phyloP scores from a whole-genome alignment of 2,329 filamentous ascomycete species.

The Colletotrichum spinosum region DNA sequence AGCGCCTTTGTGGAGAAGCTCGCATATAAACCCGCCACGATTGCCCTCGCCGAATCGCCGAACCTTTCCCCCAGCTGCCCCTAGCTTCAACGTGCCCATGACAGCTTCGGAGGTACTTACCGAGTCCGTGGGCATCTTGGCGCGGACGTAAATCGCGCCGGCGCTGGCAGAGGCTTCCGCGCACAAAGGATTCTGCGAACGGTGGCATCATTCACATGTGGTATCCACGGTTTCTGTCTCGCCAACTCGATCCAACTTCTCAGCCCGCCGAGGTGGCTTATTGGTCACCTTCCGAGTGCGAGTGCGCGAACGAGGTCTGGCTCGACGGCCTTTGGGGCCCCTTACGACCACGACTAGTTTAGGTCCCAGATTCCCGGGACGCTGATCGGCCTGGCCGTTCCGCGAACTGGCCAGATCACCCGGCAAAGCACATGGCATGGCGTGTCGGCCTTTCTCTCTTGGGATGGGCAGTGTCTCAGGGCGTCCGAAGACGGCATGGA shows the following conservation, averaged over 20 bases:
- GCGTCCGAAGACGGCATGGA: constrained; percentile 3
- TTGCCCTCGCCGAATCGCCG: no score
- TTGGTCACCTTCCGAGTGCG: constrained; percentile 15
- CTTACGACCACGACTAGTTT: background rate
- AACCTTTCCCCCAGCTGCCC: no score
- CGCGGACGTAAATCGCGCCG: background rate
- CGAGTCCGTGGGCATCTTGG: constrained; percentile 2
- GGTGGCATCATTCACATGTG: constrained; percentile 7
- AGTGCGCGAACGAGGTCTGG: background rate
- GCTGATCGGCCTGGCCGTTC: constrained; percentile 17
- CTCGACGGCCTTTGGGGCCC: background rate
- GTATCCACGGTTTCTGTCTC: background rate
- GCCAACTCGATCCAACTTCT: background rate
- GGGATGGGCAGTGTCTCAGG: background rate
- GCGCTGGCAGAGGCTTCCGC: background rate
- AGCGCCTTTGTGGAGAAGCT: no score
- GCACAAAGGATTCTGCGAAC: no score
- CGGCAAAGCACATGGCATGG: constrained; percentile 18
- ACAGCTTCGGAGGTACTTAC: background rate
- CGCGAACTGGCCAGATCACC: background rate
- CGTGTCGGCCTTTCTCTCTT: background rate
- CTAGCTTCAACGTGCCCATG: no score
- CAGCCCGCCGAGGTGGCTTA: background rate
- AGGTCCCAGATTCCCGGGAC: constrained; percentile 22
- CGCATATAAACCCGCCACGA: no score